These are phyloP conservation scores for Cryptococcus depauperatus DNA, from an alignment of 1,284 basidiomycete genomes.

Conservation along the genomic window DNA sequence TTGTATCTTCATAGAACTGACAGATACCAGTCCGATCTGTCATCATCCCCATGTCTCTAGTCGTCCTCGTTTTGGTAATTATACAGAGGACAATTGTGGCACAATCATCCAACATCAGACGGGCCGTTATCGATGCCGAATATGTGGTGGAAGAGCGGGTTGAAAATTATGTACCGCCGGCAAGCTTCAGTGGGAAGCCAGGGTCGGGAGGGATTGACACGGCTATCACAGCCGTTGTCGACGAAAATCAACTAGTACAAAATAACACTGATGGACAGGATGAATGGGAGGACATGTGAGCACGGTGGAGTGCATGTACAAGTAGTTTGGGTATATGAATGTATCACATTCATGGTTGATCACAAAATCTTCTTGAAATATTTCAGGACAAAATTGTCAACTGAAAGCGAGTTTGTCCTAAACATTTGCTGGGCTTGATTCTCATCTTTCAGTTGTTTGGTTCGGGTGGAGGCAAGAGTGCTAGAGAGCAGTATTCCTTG, in stretches of 20 bases:
- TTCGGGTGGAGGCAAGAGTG: too few relatives aligned
- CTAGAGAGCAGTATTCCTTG: too few relatives aligned
- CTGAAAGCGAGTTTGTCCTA: too few relatives aligned
- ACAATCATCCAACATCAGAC: slow-evolving; percentile 12
- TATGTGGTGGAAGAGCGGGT: slow-evolving; percentile 40
- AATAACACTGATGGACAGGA: not conserved
- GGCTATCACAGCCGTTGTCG: not conserved
- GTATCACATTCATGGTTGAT: too few relatives aligned
- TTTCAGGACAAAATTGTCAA: too few relatives aligned
- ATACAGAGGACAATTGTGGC: slow-evolving; percentile 1
- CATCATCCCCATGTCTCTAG: slow-evolving; percentile 3
- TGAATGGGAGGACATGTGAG: not conserved
- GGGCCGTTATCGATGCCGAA: slow-evolving; percentile 40
- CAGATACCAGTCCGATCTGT: not conserved
- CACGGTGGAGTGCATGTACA: too few relatives aligned
- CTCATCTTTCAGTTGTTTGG: too few relatives aligned
- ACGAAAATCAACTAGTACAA: not conserved
- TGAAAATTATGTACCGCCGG: slow-evolving; percentile 33
- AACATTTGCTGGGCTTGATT: too few relatives aligned
- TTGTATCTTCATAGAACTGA: not conserved
- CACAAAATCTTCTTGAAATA: too few relatives aligned
- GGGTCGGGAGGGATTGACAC: not conserved
- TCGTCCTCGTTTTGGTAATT: not conserved
- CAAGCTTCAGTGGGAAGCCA: not conserved
- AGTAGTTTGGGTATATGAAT: not conserved